phyloP scores from a whole-genome alignment of 306 rosid genomes.

The Morella rubra region DNA sequence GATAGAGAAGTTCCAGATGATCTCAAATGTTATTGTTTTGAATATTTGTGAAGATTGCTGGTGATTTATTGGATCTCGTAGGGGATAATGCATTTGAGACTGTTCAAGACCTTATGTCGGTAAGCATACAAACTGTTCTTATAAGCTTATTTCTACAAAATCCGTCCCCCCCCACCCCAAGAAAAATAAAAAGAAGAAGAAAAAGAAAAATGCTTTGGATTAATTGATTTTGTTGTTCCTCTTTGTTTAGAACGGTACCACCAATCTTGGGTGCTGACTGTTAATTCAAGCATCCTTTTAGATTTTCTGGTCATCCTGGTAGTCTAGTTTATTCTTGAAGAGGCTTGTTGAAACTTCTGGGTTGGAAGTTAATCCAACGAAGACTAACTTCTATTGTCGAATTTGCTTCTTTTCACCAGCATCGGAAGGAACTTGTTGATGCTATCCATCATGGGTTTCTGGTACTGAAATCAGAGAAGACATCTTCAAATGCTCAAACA shows the following conservation, averaged over 20 bases:
- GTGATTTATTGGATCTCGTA: slow-evolving; percentile 86
- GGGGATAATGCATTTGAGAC: slow-evolving; percentile 91
- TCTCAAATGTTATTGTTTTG: slow-evolving; percentile 21
- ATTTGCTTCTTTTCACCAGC: slow-evolving; percentile 42
- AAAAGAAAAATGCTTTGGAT: no score
- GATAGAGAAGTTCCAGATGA: slow-evolving; percentile 21
- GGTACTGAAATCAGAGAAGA: slow-evolving; percentile 69
- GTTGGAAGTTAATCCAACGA: neutral
- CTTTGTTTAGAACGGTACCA: neutral
- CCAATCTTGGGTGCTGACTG: slow-evolving; percentile 13
- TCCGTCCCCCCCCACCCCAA: neutral
- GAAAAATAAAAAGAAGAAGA: neutral
- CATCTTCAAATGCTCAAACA: slow-evolving; percentile 65
- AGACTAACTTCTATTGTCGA: neutral
- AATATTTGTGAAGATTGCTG: slow-evolving; percentile 67
- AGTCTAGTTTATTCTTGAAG: neutral
- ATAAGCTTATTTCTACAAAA: neutral
- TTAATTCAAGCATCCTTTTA: slow-evolving; percentile 7
- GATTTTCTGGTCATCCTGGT: slow-evolving; percentile 4
- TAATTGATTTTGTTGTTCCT: no score
- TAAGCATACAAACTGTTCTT: slow-evolving; percentile 40
- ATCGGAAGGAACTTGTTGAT: slow-evolving; percentile 78
- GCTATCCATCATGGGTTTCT: slow-evolving; percentile 73
- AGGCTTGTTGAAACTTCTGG: neutral
- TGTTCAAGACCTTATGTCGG: slow-evolving; percentile 78